Conservation (phyloP, 1,139 yeast genomes). For the Keqinozyma sinolaborantium region DNA sequence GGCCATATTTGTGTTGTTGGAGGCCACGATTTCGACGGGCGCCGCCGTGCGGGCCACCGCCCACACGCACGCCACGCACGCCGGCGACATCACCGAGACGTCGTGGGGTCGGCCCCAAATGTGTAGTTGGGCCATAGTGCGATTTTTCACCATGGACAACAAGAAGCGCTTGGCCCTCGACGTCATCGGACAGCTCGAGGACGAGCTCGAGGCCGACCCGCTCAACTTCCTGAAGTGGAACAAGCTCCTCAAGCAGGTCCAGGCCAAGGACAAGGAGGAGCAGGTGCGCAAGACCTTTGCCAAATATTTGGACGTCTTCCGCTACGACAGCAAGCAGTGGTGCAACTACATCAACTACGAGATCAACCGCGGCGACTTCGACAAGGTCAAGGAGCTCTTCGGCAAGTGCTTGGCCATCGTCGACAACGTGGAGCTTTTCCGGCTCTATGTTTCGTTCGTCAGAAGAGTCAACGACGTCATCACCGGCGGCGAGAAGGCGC, state of each 20-base stretch:
- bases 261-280: constrained; percentile 59
- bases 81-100: constrained; percentile 39
- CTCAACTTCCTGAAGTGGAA: constrained; percentile 57
- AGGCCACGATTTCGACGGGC: constrained; percentile 37
- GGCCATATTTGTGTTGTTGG: constrained; percentile 59
- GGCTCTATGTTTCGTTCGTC: constrained; percentile 72
- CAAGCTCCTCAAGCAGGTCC: constrained; percentile 50
- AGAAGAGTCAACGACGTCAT: constrained; percentile 74
- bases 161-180: constrained; percentile 40
- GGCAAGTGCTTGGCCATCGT: constrained; percentile 57
- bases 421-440: constrained; percentile 66
- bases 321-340: constrained; percentile 69
- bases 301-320: constrained; percentile 61
- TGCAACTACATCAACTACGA: constrained; percentile 67
- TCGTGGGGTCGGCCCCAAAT: constrained; percentile 50
- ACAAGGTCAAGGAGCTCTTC: constrained; percentile 63
- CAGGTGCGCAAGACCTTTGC: constrained; percentile 60
- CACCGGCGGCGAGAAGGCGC: constrained; percentile 82
- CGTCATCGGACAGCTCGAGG: constrained; percentile 57
- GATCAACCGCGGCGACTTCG: constrained; percentile 64
- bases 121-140: constrained; percentile 38
- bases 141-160: constrained; percentile 9
- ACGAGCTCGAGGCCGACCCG: constrained; percentile 53
- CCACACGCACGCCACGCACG: constrained; percentile 37
- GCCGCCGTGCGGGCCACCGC: constrained; percentile 13